Evolutionary conservation across 768 basidiomycete species (phyloP).

Genomic region (Russula griseocarnosa): DNA sequence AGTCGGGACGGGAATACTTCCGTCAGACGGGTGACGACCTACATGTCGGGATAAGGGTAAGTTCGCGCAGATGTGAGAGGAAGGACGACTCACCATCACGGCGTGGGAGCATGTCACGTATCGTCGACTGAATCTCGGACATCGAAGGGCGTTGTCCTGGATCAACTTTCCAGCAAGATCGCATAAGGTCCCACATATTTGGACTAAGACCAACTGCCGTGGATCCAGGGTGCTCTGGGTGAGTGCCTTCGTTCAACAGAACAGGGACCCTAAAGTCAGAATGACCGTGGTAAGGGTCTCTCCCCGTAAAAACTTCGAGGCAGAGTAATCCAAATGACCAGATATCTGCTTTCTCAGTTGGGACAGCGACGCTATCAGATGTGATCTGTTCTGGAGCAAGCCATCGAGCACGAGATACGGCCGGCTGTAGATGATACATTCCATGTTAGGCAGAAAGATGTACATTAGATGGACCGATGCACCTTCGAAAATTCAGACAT

Average conservation of each 20-base stretch:
- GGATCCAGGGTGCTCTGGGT: constrained; percentile 6
- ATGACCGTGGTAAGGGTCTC: constrained; percentile 12
- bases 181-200: constrained; percentile 23
- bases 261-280: constrained; percentile 4
- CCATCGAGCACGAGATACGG: constrained; percentile 15
- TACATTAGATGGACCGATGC: background rate
- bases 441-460: background rate
- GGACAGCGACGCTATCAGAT: background rate
- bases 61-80: too few species aligned
- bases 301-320: constrained; percentile 19
- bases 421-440: constrained; percentile 27
- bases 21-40: too few species aligned
- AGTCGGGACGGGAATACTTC: background rate
- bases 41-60: too few species aligned
- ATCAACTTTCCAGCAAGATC: constrained; percentile 13
- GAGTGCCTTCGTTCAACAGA: constrained; percentile 5
- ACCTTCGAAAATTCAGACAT: constrained; percentile 33
- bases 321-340: constrained; percentile 24
- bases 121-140: background rate
- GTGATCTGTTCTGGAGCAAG: constrained; percentile 19
- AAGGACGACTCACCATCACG: constrained; percentile 1
- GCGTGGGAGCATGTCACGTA: background rate
- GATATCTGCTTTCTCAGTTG: constrained; percentile 13
- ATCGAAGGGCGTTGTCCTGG: constrained; percentile 14
- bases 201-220: constrained; percentile 9